Percentiles rank a stretch among this genome's conserved stretches.
Evolutionary conservation across 73 alveolate species (phyloP).

Genomic region (Blepharisma stoltei): DNA sequence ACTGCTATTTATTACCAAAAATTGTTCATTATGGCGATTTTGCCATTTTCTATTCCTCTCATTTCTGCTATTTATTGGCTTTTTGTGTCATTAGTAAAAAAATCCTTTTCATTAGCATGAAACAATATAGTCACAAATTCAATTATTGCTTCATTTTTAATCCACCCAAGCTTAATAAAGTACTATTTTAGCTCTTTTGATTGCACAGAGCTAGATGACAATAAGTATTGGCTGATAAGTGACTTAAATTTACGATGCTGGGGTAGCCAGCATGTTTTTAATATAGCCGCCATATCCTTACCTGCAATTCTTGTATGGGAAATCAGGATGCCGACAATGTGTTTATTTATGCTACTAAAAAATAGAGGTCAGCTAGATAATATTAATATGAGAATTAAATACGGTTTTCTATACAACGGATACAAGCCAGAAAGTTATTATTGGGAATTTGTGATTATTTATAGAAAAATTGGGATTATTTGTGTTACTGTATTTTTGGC

Average conservation of each 20-base stretch:
- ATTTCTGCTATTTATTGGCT: not conserved
- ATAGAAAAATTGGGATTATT: not conserved
- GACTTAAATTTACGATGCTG: conserved; percentile 36
- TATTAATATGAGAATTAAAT: too few relatives aligned
- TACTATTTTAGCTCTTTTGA: not conserved
- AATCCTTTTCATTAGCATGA: too few relatives aligned
- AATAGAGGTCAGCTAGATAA: too few relatives aligned
- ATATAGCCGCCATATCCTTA: too few relatives aligned
- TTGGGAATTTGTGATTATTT: too few relatives aligned
- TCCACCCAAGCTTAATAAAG: conserved; percentile 34
- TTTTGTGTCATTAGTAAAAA: conserved; percentile 15
- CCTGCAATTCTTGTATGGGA: too few relatives aligned
- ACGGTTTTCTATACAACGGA: too few relatives aligned
- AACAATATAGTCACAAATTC: not conserved
- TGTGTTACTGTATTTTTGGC: not conserved
- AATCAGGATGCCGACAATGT: too few relatives aligned
- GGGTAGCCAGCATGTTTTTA: not conserved
- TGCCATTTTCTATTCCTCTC: not conserved
- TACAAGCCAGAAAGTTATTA: too few relatives aligned
- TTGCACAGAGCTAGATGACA: conserved; percentile 31
- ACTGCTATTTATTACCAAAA: conserved; percentile 9
- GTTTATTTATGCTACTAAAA: too few relatives aligned
- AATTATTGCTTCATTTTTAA: not conserved
- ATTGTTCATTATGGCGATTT: not conserved
- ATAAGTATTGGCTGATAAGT: not conserved